Base-by-base conservation (phyloP, 1,284 basidiomycete species). In the Cerrena zonata region DNA sequence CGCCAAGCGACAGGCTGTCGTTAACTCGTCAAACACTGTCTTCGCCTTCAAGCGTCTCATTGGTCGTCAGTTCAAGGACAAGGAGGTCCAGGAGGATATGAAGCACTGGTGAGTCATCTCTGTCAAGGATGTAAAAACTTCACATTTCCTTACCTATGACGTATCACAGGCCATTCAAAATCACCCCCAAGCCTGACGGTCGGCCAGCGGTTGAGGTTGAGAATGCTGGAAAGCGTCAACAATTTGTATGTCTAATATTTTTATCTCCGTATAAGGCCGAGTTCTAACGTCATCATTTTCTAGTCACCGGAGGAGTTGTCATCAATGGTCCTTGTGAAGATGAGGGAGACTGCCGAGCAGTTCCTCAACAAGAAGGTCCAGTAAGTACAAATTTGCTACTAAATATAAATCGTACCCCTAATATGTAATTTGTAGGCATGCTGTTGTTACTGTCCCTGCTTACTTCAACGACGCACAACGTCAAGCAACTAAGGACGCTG, bases 391-490 rank as follows among this genome's bases (percentile, higher is more conserved):
- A 27, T 24, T 15, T 24, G 12, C 18, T 47, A 13, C 51, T 37
- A 15, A 48, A 34, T 19, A 15, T 34, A 45, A 11, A 44, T 22
- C 13, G n/a, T 24, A 13, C 26, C 25, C 13, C 24, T 2, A n/a
- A n/a, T n/a, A n/a, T n/a, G n/a, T n/a, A n/a, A n/a, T n/a, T n/a
- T n/a, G n/a, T 57, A 89, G 84, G 61, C 82, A 86, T 50, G 82
- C 82, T 50, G 94, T 98, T 61, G 78, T 97, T 64, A 98, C 94
- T 27, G 95, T 98, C 37, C 94, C 94, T 3, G 94, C 94, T 0
- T 98, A 98, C 76, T 98, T 98, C 82, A 99, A 99, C 71, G 96
- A 99, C 69, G 93, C 95, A 26, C 95, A 99, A 72, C 87, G 95
- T 58, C 94, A 96, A 76, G 95, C 96, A 13, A 99, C 95, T 57